Percentiles rank a stretch among this genome's conserved stretches.
phyloP scores from a whole-genome alignment of 2,329 filamentous ascomycete species.

The Botrytis galanthina region DNA sequence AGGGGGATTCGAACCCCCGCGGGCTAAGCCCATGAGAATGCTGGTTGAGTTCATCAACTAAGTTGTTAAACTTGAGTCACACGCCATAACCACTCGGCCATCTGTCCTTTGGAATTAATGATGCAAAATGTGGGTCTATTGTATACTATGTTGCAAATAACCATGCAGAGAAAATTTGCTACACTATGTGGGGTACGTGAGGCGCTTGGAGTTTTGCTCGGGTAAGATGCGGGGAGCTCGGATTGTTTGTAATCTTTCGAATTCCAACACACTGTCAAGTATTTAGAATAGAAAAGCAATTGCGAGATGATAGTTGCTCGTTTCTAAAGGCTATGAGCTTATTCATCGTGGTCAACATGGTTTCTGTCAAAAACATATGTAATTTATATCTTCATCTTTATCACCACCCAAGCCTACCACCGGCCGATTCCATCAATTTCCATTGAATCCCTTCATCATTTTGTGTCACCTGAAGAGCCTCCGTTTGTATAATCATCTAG shows the following conservation, averaged over 20 bases:
- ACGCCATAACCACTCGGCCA: slow-evolving; percentile 23
- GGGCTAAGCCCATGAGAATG: slow-evolving; percentile 21
- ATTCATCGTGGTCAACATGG: not conserved
- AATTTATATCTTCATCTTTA: not conserved
- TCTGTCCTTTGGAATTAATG: not conserved
- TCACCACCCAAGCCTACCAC: not conserved
- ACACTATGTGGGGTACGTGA: not conserved
- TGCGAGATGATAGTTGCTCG: not conserved
- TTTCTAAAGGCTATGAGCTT: not conserved
- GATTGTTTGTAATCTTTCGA: not conserved
- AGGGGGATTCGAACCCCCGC: slow-evolving; percentile 23
- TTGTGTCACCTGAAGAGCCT: not conserved
- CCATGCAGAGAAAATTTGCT: not conserved
- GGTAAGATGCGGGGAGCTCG: not conserved
- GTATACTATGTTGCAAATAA: too few species aligned
- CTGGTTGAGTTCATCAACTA: slow-evolving; percentile 3
- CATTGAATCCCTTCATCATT: too few species aligned
- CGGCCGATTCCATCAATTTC: not conserved
- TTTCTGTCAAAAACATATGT: not conserved
- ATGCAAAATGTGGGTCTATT: too few species aligned
- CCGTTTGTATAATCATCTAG: not conserved
- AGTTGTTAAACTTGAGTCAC: slow-evolving; percentile 18
- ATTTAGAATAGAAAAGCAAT: not conserved
- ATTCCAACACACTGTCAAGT: not conserved
- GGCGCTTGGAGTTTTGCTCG: not conserved